Conservation (phyloP, 345 rosid species). For the Bruguiera sexangula region DNA sequence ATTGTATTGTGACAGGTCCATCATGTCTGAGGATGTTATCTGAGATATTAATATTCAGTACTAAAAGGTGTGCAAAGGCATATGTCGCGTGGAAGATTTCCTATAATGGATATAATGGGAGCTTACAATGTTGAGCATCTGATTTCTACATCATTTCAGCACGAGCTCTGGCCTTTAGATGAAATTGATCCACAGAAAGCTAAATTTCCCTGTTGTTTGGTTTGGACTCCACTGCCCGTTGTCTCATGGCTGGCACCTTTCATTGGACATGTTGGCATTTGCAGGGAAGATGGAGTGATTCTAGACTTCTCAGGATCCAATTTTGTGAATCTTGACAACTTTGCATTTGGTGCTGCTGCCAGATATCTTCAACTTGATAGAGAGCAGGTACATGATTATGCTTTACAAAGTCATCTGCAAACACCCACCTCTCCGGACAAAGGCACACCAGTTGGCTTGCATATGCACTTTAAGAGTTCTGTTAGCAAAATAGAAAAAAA, state of each 20-base stretch:
- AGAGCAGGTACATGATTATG: constrained; percentile 50
- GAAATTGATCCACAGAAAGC: constrained; percentile 64
- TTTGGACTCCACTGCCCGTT: constrained; percentile 92
- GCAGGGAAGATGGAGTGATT: constrained; percentile 82
- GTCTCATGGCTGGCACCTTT: constrained; percentile 97
- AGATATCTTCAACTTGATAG: constrained; percentile 79
- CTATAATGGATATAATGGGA: constrained; percentile 41
- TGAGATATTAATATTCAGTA: constrained; percentile 22
- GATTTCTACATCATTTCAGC: constrained; percentile 35
- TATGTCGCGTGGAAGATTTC: constrained; percentile 37
- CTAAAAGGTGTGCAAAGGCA: constrained; percentile 14
- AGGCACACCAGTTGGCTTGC: neutral
- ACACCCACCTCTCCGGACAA: neutral
- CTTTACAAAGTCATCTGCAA: neutral
- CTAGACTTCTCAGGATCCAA: constrained; percentile 75
- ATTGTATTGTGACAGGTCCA: constrained; percentile 8
- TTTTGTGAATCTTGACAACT: constrained; percentile 61
- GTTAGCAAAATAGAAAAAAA: no score
- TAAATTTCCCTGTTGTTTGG: constrained; percentile 85
- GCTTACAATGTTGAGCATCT: constrained; percentile 45
- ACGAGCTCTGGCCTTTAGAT: constrained; percentile 74
- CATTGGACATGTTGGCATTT: constrained; percentile 91
- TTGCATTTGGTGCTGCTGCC: constrained; percentile 85
- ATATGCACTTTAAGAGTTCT: neutral
- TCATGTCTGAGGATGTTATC: constrained; percentile 26